Evolutionary conservation across 768 basidiomycete species (phyloP), one percentile per base, ranked within the genome.

Genomic region (Leccinum subtestaceum): DNA sequence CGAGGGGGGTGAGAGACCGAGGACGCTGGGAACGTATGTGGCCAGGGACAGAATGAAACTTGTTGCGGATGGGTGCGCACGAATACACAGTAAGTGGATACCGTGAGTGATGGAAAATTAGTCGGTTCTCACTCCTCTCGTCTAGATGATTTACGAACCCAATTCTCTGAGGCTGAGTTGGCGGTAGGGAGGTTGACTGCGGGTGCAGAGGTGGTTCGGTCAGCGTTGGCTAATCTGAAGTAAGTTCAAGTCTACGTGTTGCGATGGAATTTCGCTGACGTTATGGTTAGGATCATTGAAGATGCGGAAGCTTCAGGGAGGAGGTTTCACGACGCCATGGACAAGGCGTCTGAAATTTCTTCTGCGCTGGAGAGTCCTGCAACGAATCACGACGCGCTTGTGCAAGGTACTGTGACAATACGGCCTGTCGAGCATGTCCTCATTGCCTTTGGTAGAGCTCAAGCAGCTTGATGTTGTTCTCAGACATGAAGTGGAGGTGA

Each of bases 1-100:
- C 47, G 88, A 91, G 58, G 77, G 81, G 0, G 91, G 89, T 3
- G 86, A 85, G 57, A 81, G 77, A 56, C 81, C 81, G 13, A 78
- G 91, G 48, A 88, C 87, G 11, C 72, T 94, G 43, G 89, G 87
- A 11, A 90, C 91, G 69, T 94, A 93, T 71, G 90, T 94, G 25
- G 87, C 87, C 15, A 81, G 78, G 63, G 82, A 77, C 52, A 91
- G 87, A 75, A 94, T 94, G 91, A 81, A 78, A 65, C 82, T 89
- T 68, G 91, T 94, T 1, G 88, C 84, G 3, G 88, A 88, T 15
- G 84, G 81, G 4, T 92, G 90, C 74, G 67, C 76, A 15, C 79
- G 80, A 51, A 85, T 87, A 25, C 88, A 93, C 76, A 83, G 90
- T 89, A 58, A 43, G 82, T 76, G 23, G 52, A 32, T 17, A 4